Conservation (phyloP, 2,329 filamentous ascomycete species). For the Aspergillus eucalypticola region DNA sequence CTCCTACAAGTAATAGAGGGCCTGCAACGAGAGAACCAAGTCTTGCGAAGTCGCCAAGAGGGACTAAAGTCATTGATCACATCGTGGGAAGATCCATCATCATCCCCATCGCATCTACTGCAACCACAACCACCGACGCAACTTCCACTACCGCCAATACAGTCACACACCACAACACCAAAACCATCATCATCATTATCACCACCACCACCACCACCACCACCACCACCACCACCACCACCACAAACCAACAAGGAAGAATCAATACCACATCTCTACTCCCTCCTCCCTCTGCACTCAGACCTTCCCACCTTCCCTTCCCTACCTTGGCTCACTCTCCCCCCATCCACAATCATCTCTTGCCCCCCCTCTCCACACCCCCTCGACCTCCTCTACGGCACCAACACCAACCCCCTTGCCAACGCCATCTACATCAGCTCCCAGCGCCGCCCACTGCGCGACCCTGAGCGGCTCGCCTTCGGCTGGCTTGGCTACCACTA, state of each 20-base stretch:
- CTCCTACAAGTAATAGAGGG: slow-evolving; percentile 24
- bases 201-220: not conserved
- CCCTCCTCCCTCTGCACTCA: slow-evolving; percentile 18
- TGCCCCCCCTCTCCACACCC: slow-evolving; percentile 24
- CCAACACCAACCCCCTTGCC: slow-evolving; percentile 27
- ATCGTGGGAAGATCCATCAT: slow-evolving; percentile 22
- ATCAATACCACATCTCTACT: slow-evolving; percentile 8
- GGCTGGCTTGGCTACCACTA: slow-evolving; percentile 26
- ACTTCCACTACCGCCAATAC: not conserved
- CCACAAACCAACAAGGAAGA: not conserved
- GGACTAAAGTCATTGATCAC: slow-evolving; percentile 19
- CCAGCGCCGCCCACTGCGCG: slow-evolving; percentile 25
- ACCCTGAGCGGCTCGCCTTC: slow-evolving; percentile 26
- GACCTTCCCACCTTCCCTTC: slow-evolving; percentile 19
- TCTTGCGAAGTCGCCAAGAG: slow-evolving; percentile 21
- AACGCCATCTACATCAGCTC: slow-evolving; percentile 24
- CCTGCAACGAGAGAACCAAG: slow-evolving; percentile 26
- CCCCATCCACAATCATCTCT: slow-evolving; percentile 20
- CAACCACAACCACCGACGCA: not conserved
- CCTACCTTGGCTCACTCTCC: slow-evolving; percentile 21
- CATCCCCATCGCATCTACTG: not conserved
- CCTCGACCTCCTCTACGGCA: slow-evolving; percentile 30
- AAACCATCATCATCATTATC: not conserved
- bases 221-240: not conserved
- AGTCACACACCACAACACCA: not conserved